These are phyloP conservation scores for Trichocomaceae sp. DNA, from an alignment of 2,329 filamentous ascomycete genomes.

Conservation along the genomic window DNA sequence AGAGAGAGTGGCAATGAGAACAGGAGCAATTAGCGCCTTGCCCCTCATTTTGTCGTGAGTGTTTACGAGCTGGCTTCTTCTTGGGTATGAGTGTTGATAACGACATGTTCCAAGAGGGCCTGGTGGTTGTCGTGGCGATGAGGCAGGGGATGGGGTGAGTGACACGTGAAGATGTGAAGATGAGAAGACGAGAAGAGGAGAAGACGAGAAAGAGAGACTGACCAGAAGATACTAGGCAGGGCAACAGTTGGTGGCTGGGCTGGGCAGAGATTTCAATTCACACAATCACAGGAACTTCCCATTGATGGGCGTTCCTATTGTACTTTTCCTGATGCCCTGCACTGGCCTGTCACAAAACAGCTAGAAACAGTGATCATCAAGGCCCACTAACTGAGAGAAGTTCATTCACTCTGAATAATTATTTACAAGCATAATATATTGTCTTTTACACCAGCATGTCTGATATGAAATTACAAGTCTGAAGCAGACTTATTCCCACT, in stretches of 20 bases:
- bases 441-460: background rate
- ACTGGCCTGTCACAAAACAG: background rate
- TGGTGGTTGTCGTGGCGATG: background rate
- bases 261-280: background rate
- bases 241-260: background rate
- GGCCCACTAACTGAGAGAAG: background rate
- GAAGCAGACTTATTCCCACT: constrained; percentile 22
- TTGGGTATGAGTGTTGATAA: background rate
- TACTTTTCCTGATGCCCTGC: background rate
- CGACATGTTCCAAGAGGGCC: background rate
- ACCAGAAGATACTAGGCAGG: background rate
- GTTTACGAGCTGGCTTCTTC: background rate
- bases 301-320: background rate
- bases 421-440: background rate
- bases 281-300: background rate
- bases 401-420: background rate
- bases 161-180: background rate
- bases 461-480: background rate
- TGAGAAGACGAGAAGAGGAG: background rate
- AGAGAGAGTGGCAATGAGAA: background rate
- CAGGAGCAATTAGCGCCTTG: background rate
- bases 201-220: background rate
- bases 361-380: background rate
- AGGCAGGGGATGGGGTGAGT: background rate
- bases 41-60: background rate